phyloP scores from a whole-genome alignment of 768 basidiomycete species.

The Ephemerocybe angulata region DNA sequence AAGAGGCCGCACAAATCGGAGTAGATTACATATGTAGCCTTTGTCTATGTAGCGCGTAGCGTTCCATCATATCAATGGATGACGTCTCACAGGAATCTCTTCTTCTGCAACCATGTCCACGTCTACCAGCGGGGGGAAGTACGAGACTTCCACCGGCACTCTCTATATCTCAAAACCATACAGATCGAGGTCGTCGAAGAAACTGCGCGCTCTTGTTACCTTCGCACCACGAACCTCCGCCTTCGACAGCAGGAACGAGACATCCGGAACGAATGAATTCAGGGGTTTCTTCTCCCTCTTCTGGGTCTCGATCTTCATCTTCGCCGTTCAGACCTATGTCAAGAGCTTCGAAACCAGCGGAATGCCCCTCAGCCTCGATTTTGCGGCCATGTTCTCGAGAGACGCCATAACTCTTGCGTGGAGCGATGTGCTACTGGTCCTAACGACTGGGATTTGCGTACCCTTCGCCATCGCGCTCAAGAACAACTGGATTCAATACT shows the following conservation, averaged over 20 bases:
- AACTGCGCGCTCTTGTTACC: slow-evolving; percentile 76
- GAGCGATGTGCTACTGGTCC: slow-evolving; percentile 79
- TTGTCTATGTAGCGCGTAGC: too few relatives aligned
- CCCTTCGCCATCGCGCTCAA: slow-evolving; percentile 76
- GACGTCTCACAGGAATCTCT: too few relatives aligned
- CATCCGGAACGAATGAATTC: slow-evolving; percentile 78
- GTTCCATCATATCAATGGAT: too few relatives aligned
- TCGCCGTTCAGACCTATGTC: slow-evolving; percentile 74
- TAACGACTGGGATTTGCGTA: slow-evolving; percentile 72
- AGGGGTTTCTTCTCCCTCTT: slow-evolving; percentile 95
- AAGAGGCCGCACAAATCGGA: slow-evolving; percentile 6
- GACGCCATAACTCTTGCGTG: slow-evolving; percentile 81
- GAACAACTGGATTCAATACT: slow-evolving; percentile 78
- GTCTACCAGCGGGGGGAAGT: slow-evolving; percentile 20
- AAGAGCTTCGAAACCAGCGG: slow-evolving; percentile 75
- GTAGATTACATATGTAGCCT: too few relatives aligned
- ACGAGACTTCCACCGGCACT: slow-evolving; percentile 59
- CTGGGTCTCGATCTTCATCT: slow-evolving; percentile 86
- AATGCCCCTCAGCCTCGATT: slow-evolving; percentile 70
- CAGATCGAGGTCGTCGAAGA: slow-evolving; percentile 70
- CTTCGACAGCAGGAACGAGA: slow-evolving; percentile 79
- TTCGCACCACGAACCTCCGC: slow-evolving; percentile 84
- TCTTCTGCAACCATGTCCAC: neutral
- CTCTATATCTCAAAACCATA: slow-evolving; percentile 74
- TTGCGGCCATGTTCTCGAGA: slow-evolving; percentile 83